Conservation (phyloP, 106 monocot genomes). For the Ottelia alismoides region DNA sequence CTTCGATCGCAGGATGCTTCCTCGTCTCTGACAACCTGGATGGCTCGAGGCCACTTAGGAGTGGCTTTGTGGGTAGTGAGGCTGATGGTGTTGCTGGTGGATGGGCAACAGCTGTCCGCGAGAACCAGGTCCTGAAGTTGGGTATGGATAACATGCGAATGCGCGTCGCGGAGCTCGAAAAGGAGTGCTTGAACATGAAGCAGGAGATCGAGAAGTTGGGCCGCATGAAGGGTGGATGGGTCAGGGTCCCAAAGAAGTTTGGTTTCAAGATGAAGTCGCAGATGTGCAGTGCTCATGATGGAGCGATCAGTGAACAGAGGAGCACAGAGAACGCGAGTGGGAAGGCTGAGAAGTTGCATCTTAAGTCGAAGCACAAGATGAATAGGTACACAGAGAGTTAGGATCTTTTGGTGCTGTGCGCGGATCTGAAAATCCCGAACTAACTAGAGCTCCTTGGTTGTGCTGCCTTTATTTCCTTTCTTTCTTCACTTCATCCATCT, state of each 20-base stretch:
- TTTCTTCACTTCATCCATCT: too few relatives aligned
- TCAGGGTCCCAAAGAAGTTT: conserved; percentile 18
- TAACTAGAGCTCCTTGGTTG: too few relatives aligned
- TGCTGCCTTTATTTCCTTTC: too few relatives aligned
- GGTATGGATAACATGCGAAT: conserved; percentile 38
- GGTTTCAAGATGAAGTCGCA: conserved; percentile 35
- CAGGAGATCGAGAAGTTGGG: conserved; percentile 33
- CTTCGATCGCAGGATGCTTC: conserved; percentile 56
- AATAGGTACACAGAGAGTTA: background rate
- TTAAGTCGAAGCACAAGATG: conserved; percentile 11
- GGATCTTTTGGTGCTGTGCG: too few relatives aligned
- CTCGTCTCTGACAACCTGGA: conserved; percentile 55
- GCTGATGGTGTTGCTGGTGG: conserved; percentile 17
- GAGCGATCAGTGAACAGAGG: conserved; percentile 15
- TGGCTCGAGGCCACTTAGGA: conserved; percentile 27
- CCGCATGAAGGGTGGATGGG: conserved; percentile 12
- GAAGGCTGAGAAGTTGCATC: conserved; percentile 8
- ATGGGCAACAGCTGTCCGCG: conserved; percentile 27
- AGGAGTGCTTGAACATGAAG: conserved; percentile 35
- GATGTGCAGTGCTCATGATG: conserved; percentile 30
- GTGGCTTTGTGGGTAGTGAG: conserved; percentile 15
- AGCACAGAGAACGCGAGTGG: conserved; percentile 5
- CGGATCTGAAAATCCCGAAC: too few relatives aligned
- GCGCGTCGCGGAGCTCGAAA: conserved; percentile 32
- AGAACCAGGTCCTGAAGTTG: conserved; percentile 36